A percentile compares a stretch with the other conserved stretches of the same genome.
Evolutionary conservation across 768 basidiomycete species (phyloP).

Genomic region (Tylopilus felleus): DNA sequence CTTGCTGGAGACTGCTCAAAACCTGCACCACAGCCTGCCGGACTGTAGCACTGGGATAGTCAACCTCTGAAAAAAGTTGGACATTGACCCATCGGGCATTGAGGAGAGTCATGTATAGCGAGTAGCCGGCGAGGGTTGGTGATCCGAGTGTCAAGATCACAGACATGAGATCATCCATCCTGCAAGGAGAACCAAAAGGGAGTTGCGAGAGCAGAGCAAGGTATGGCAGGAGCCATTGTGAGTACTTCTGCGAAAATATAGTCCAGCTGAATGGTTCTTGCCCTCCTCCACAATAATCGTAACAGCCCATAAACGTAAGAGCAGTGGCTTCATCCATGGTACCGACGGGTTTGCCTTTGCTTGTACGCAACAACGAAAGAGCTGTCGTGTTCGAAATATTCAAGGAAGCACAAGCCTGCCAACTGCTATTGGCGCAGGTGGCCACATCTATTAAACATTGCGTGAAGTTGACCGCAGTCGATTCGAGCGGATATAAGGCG

Average conservation of each 20-base stretch:
- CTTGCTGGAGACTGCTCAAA: conserved; percentile 42
- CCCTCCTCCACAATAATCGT: conserved; percentile 7
- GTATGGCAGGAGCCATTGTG: conserved; percentile 47
- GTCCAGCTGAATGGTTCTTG: conserved; percentile 21
- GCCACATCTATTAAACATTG: conserved; percentile 13
- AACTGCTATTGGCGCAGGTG: neutral
- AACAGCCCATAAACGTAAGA: conserved; percentile 9
- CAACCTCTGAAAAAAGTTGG: conserved; percentile 28
- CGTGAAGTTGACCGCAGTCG: conserved; percentile 3
- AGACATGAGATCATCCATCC: conserved; percentile 41
- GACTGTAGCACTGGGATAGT: conserved; percentile 19
- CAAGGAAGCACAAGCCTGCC: conserved; percentile 1
- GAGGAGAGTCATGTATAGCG: conserved; percentile 40
- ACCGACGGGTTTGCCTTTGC: neutral
- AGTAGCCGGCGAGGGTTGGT: conserved; percentile 44
- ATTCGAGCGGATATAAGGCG: neutral
- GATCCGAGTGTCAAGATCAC: conserved; percentile 44
- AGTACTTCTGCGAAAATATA: conserved; percentile 34
- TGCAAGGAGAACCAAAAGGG: conserved; percentile 43
- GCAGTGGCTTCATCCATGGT: conserved; percentile 2
- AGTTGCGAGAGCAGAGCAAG: conserved; percentile 47
- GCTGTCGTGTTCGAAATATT: conserved; percentile 6
- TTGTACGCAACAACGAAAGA: conserved; percentile 13
- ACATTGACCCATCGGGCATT: conserved; percentile 42
- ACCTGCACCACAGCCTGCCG: conserved; percentile 28